Evolutionary conservation across 352 stramenopile species (phyloP).

Genomic region (Pythium guiyangense): DNA sequence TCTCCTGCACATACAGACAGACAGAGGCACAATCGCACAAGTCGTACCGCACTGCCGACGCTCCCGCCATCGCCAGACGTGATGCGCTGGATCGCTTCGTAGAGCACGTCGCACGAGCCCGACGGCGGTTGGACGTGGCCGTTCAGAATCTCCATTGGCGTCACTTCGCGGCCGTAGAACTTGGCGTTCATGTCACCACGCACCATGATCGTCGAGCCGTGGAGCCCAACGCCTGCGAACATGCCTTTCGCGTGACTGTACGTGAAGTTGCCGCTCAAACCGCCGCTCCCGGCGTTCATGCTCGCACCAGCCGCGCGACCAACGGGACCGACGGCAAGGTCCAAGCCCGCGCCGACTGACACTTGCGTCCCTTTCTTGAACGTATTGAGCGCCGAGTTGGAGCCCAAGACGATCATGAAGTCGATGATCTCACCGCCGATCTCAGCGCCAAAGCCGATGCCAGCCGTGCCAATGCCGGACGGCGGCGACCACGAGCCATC

Average conservation of each 20-base stretch:
- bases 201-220: constrained; percentile 81
- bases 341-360: constrained; percentile 68
- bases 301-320: constrained; percentile 65
- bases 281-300: constrained; percentile 72
- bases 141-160: constrained; percentile 75
- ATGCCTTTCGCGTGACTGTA: constrained; percentile 82
- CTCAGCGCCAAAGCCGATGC: constrained; percentile 77
- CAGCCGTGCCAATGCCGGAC: constrained; percentile 77
- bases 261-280: constrained; percentile 80
- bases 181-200: constrained; percentile 81
- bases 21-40: neutral
- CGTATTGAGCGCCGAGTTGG: constrained; percentile 56
- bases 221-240: constrained; percentile 74
- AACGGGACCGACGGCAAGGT: constrained; percentile 70
- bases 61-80: constrained; percentile 10
- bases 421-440: constrained; percentile 86
- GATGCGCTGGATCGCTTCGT: constrained; percentile 61
- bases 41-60: constrained; percentile 4
- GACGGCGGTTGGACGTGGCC: constrained; percentile 61
- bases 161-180: constrained; percentile 82
- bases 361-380: constrained; percentile 86
- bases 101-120: constrained; percentile 63
- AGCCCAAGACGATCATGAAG: constrained; percentile 88
- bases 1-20: neutral
- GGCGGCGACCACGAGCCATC: constrained; percentile 82